Conservation (phyloP, 176 grass and related monocot genomes). For the Phoenix dactylifera region DNA sequence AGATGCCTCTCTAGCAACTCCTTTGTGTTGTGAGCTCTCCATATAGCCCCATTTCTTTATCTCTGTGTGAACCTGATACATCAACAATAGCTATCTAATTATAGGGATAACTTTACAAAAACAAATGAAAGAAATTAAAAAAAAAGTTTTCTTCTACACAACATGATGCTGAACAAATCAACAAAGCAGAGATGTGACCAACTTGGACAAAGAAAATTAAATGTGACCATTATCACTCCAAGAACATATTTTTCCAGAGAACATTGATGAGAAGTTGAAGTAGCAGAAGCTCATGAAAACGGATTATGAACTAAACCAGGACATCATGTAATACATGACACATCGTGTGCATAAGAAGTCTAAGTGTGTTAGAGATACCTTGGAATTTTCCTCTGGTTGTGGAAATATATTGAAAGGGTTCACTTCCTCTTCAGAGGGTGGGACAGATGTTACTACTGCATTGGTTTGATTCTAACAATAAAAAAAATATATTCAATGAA, state of each 20-base stretch:
- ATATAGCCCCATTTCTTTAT: constrained; percentile 87
- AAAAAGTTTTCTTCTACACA: too few species aligned
- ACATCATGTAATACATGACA: neutral
- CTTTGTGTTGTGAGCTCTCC: constrained; percentile 85
- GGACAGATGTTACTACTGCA: constrained; percentile 26
- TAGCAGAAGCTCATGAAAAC: too few species aligned
- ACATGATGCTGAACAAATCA: too few species aligned
- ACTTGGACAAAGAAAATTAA: too few species aligned
- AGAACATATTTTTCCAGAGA: too few species aligned
- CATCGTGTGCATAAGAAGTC: neutral
- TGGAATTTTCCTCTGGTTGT: constrained; percentile 81
- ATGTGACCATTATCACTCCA: too few species aligned
- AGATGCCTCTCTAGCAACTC: constrained; percentile 80
- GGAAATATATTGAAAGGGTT: constrained; percentile 96
- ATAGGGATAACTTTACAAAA: neutral
- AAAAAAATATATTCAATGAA: constrained; percentile 8
- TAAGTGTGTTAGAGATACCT: constrained; percentile 31
- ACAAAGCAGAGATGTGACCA: too few species aligned
- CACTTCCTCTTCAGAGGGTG: constrained; percentile 73
- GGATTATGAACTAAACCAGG: too few species aligned
- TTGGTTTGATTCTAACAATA: constrained; percentile 58
- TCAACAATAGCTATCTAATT: neutral
- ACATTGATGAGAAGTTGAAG: too few species aligned
- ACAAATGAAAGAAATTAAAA: neutral
- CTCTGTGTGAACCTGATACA: constrained; percentile 83